These are phyloP conservation scores for Stachybotrys chlorohalonatus DNA, from an alignment of 2,329 filamentous ascomycete species.

Conservation along the genomic window DNA sequence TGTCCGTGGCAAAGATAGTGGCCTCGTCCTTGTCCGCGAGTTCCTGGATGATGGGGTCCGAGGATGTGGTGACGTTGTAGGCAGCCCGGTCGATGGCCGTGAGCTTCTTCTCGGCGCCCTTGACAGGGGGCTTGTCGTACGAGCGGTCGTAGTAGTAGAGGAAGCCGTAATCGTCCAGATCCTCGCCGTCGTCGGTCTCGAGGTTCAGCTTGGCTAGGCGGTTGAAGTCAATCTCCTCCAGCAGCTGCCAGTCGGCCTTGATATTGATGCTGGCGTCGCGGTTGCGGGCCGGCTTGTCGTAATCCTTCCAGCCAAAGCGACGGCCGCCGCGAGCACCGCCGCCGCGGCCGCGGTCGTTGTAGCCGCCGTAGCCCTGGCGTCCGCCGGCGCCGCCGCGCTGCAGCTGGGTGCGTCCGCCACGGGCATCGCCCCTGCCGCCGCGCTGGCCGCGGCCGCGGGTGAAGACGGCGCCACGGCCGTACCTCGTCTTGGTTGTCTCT, in stretches of 20 bases:
- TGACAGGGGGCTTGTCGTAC: slow-evolving; percentile 89
- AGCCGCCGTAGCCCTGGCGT: slow-evolving; percentile 48
- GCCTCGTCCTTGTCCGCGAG: slow-evolving; percentile 93
- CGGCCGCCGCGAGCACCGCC: slow-evolving; percentile 62
- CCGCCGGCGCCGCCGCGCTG: slow-evolving; percentile 64
- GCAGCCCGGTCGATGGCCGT: slow-evolving; percentile 85
- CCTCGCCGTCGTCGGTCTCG: slow-evolving; percentile 89
- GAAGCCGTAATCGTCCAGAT: slow-evolving; percentile 93
- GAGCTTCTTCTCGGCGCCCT: slow-evolving; percentile 79
- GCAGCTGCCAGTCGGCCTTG: slow-evolving; percentile 87
- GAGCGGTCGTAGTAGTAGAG: slow-evolving; percentile 96
- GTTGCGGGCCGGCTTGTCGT: slow-evolving; percentile 94
- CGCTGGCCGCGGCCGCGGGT: slow-evolving; percentile 78
- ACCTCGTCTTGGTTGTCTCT: slow-evolving; percentile 77
- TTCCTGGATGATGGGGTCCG: slow-evolving; percentile 94
- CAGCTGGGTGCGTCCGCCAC: slow-evolving; percentile 54
- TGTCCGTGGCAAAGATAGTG: slow-evolving; percentile 94
- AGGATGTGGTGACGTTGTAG: slow-evolving; percentile 96
- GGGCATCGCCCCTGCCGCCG: slow-evolving; percentile 52
- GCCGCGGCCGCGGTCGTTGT: slow-evolving; percentile 63
- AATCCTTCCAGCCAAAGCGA: slow-evolving; percentile 97
- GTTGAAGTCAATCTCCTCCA: slow-evolving; percentile 98
- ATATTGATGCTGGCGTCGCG: slow-evolving; percentile 94
- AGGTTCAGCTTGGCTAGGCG: slow-evolving; percentile 92
- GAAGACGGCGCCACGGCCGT: slow-evolving; percentile 82